Evolutionary conservation across 768 basidiomycete species (phyloP), one percentile per base, ranked within the genome.

Genomic region (Albatrellus ellisii): DNA sequence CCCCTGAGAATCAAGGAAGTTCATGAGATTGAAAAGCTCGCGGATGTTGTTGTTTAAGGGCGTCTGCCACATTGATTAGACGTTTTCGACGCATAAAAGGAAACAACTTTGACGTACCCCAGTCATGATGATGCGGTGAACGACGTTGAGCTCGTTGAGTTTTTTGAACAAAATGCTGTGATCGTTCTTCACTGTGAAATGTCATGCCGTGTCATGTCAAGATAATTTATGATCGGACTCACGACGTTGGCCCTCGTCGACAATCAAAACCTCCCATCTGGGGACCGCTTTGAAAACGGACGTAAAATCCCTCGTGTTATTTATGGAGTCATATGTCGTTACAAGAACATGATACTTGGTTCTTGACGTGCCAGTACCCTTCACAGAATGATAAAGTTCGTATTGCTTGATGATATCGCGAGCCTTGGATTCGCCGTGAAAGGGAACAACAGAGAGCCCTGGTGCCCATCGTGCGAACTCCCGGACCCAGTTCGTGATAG

Each of bases 31-130:
- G 68, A 98, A 94, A 20, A 99, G 62, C 61, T 99, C 95, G 36
- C 88, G 73, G 18, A 99, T 82, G 55, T 97, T 98, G 65, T 98
- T 98, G 60, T 98, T 98, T 44, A 98, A 60, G 0, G 94, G 94
- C 0, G 95, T 98, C 72, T 89, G 45, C 15, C 17, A 9, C 12
- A 31, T 28, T 26, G 17, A 41, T 52, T 18, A 52, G 41, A 37
- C 14, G 11, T 21, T 10, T 11, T 35, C 26, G 6, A 14, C 8
- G 15, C 37, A 10, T 28, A 26, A 20, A 14, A 24, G 7, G 42
- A 21, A 36, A 47, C 41, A n/a, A n/a, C n/a, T n/a, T n/a, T 6
- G 21, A 55, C 72, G 55, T 56, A 81, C 80, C 37, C 90, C 88
- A 34, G 92, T 92, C 77, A 92, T 82, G 39, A 94, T 79, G 12